Conservation (phyloP, 345 rosid species). For the Corchorus olitorius region DNA sequence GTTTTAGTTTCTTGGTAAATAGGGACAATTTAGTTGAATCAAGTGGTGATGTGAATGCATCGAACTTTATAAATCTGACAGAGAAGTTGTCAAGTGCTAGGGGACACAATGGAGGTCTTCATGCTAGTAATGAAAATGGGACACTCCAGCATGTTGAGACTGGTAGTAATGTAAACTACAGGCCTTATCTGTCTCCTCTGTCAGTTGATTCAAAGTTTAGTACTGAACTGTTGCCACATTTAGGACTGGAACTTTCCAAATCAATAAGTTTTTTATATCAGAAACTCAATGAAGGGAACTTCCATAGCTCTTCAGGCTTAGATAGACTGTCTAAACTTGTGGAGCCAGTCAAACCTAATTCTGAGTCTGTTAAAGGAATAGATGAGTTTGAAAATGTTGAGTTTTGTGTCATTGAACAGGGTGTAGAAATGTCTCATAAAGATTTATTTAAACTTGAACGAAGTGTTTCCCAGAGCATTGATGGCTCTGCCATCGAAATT, state of each 20-base stretch:
- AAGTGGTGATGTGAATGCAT: conserved; percentile 31
- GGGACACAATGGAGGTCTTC: conserved; percentile 21
- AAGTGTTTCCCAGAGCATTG: conserved; percentile 26
- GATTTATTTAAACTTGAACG: conserved; percentile 31
- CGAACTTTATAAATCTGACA: conserved; percentile 34
- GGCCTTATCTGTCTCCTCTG: conserved; percentile 29
- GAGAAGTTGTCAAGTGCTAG: conserved; percentile 22
- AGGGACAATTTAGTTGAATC: conserved; percentile 33
- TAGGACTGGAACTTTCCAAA: conserved; percentile 60
- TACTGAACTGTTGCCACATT: conserved; percentile 42
- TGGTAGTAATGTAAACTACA: conserved; percentile 35
- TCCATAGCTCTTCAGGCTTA: conserved; percentile 31
- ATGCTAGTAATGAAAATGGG: conserved; percentile 22
- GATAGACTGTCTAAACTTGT: conserved; percentile 23
- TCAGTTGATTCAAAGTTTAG: conserved; percentile 45
- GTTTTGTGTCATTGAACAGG: conserved; percentile 43
- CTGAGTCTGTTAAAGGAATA: conserved; percentile 23
- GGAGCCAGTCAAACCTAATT: conserved; percentile 33
- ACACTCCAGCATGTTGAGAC: conserved; percentile 53
- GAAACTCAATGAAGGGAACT: conserved; percentile 56
- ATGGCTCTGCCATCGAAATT: conserved; percentile 45
- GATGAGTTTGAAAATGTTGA: conserved; percentile 41
- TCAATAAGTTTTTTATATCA: conserved; percentile 62
- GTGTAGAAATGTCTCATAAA: conserved; percentile 48
- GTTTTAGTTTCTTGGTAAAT: conserved; percentile 59